Conservation (phyloP, 768 basidiomycete species). For the Pholiota molesta region DNA sequence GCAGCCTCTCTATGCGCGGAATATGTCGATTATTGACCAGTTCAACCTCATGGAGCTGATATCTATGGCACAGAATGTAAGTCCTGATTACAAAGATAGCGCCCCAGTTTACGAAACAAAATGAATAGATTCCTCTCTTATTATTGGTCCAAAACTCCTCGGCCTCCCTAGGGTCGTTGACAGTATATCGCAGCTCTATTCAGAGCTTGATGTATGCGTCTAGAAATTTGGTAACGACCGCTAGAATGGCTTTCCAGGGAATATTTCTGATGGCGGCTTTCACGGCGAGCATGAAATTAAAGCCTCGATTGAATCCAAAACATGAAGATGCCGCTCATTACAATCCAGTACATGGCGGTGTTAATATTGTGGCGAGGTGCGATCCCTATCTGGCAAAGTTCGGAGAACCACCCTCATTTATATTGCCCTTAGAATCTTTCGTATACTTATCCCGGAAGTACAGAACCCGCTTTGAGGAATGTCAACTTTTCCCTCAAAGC, state of each 20-base stretch:
- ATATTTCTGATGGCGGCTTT: conserved; percentile 90
- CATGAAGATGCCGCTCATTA: conserved; percentile 56
- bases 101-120: conserved; percentile 18
- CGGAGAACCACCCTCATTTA: conserved; percentile 8
- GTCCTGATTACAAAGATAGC: conserved; percentile 25
- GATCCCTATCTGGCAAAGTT: conserved; percentile 17
- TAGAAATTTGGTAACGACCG: conserved; percentile 61
- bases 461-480: conserved; percentile 66
- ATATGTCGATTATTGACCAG: conserved; percentile 54
- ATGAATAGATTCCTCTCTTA: conserved; percentile 68
- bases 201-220: conserved; percentile 71
- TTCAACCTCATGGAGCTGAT: conserved; percentile 67
- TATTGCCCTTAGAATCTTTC: conserved; percentile 38
- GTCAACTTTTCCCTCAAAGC: conserved; percentile 71
- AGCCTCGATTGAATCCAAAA: conserved; percentile 66
- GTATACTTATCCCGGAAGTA: conserved; percentile 81
- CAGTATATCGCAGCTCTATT: conserved; percentile 78
- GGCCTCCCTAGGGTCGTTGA: conserved; percentile 78
- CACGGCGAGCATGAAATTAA: conserved; percentile 72
- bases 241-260: conserved; percentile 79
- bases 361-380: conserved; percentile 73
- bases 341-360: conserved; percentile 52
- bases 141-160: conserved; percentile 73
- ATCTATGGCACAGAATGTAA: conserved; percentile 70
- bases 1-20: conserved; percentile 41